Evolutionary conservation across 2,329 filamentous ascomycete genomes (phyloP), one percentile per base, ranked within the genome.

Genomic region (Cladobotryum mycophilum): DNA sequence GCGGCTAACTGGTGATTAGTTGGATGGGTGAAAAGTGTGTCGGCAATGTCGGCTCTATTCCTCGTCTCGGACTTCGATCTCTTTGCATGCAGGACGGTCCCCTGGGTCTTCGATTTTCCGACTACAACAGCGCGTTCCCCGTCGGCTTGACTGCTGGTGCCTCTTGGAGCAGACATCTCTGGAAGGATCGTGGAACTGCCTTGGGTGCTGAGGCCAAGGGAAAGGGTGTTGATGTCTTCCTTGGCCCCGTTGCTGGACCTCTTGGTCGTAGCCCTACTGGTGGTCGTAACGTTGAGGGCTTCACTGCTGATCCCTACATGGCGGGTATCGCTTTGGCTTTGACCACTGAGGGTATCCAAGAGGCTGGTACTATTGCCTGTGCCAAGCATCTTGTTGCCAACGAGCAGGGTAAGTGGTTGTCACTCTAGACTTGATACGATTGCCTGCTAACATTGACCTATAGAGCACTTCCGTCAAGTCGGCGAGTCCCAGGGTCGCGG

Each of bases 11-110:
- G 35, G 55, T 44, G 3, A 2, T 11, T 33, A 71, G 71, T n/a
- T 70, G 65, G 67, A 60, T 63, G 67, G 72, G 79, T 45, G 87
- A 88, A 54, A 76, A 79, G 56, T 93, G 89, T 60, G 89, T 95
- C 12, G 90, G 90, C 54, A 85, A 93, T 59, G 74, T 73, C 14
- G 88, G 88, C 38, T 73, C 85, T 6, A 76, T 90, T 40, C 86
- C 86, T 14, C 78, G 85, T 36, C 70, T 90, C 5, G 84, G 84
- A 11, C 78, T 90, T 59, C 82, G 79, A 58, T 76, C 82, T 22
- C 72, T 95, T n/a, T 96, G 91, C 66, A 72, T 93, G 74, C 89
- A 96, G 61, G 91, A 96, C 64, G 85, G 86, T 3, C 90, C 90
- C 5, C 74, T 93, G 1, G 91, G 90, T 54, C 74, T 96, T 51